Evolutionary conservation across 257 asterid species (phyloP).

Genomic region (Anisodus tanguticus): DNA sequence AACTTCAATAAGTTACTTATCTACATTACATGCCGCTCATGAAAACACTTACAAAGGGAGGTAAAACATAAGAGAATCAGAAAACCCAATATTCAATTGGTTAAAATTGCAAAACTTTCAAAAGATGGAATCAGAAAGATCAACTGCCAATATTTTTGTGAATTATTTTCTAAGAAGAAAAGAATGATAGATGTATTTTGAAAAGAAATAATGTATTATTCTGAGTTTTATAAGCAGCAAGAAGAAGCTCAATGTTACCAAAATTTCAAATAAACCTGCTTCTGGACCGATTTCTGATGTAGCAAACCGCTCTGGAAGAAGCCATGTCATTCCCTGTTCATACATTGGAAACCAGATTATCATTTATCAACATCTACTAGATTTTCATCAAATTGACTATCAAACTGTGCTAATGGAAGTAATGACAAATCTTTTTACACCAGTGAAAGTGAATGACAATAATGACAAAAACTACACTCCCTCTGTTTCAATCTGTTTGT

Average conservation of each 20-base stretch:
- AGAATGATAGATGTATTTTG: not conserved
- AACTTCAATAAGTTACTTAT: constrained; percentile 22
- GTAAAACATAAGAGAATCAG: not conserved
- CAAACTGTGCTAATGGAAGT: not conserved
- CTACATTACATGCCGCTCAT: not conserved
- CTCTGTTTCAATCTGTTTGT: too few species aligned
- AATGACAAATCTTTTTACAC: not conserved
- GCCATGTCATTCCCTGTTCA: constrained; percentile 94
- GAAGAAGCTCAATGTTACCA: constrained; percentile 85
- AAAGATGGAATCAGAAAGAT: constrained; percentile 2
- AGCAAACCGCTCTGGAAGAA: constrained; percentile 96
- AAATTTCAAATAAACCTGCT: constrained; percentile 95
- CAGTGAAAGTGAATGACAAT: not conserved
- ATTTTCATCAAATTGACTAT: not conserved
- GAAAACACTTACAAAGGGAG: not conserved
- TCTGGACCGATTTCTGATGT: constrained; percentile 98
- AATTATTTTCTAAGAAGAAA: not conserved
- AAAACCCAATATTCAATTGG: not conserved
- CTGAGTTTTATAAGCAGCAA: constrained; percentile 44
- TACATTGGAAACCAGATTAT: constrained; percentile 31
- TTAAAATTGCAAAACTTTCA: constrained; percentile 9
- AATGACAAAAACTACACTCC: not conserved
- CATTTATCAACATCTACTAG: constrained; percentile 6
- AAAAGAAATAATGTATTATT: constrained; percentile 1
- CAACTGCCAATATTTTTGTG: constrained; percentile 20